Evolutionary conservation across 2,329 filamentous ascomycete species (phyloP).

Genomic region (Ophiostoma triangulosporum): DNA sequence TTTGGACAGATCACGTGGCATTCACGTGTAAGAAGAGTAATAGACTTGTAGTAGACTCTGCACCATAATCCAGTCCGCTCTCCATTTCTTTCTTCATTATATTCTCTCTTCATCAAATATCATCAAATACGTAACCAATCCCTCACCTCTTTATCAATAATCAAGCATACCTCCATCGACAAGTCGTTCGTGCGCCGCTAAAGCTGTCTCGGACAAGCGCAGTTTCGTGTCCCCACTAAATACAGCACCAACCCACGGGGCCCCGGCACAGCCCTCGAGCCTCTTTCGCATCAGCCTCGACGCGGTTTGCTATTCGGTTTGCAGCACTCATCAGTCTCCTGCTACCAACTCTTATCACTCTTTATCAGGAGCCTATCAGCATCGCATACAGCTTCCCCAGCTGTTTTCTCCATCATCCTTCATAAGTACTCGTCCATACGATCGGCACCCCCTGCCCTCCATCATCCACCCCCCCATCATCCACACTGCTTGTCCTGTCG

Average conservation of each 20-base stretch:
- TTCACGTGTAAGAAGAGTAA: no score
- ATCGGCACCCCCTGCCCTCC: not conserved
- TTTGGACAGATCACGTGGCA: no score
- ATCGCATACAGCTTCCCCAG: not conserved
- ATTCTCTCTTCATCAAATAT: no score
- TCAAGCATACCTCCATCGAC: not conserved
- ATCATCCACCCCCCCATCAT: not conserved
- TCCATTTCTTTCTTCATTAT: no score
- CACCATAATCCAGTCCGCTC: no score
- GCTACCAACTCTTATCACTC: not conserved
- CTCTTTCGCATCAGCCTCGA: not conserved
- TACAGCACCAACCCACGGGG: not conserved
- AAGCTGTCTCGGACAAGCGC: slow-evolving; percentile 1
- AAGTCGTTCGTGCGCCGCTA: not conserved
- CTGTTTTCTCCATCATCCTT: not conserved
- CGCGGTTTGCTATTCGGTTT: not conserved
- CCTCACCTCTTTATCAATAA: not conserved
- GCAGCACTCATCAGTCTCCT: not conserved
- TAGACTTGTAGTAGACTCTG: no score
- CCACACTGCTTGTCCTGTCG: not conserved
- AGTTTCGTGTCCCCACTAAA: not conserved
- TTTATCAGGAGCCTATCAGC: not conserved
- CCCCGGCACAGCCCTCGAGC: not conserved
- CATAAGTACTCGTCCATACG: not conserved
- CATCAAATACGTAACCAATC: no score